A percentile compares a stretch with the other conserved stretches of the same genome.
Evolutionary conservation across 2,329 filamentous ascomycete species (phyloP).

Genomic region (Sclerotinia sclerotiorum): DNA sequence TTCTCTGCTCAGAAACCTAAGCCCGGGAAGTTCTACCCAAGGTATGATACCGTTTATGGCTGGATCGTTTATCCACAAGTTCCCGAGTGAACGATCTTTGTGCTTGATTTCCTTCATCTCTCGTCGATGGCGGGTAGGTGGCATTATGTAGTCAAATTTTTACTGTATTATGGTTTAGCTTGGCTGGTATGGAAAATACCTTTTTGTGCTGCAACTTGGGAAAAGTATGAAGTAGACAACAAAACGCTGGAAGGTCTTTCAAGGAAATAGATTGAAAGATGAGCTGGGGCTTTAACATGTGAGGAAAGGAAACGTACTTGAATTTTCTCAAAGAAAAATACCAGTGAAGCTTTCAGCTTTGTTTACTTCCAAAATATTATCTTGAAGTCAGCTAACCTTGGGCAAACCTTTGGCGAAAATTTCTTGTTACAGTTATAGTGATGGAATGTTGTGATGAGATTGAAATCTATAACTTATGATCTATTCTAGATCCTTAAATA

Average conservation of each 20-base stretch:
- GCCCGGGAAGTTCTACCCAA: no score
- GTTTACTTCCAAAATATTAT: no score
- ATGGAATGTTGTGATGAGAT: background rate
- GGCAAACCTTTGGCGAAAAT: accelerated
- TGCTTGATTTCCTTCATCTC: no score
- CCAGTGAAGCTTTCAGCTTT: background rate
- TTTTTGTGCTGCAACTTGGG: background rate
- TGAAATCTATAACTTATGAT: background rate
- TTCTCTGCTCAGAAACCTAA: no score
- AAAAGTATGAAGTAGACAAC: background rate
- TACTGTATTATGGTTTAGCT: background rate
- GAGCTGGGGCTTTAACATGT: no score
- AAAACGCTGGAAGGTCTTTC: accelerated
- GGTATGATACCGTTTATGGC: no score
- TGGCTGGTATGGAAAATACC: accelerated
- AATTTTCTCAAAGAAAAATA: background rate
- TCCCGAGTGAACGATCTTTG: no score
- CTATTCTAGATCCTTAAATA: background rate
- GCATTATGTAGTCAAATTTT: no score
- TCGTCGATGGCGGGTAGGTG: accelerated
- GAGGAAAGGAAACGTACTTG: background rate
- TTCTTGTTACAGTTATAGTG: no score
- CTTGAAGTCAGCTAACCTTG: accelerated
- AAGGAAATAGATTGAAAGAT: background rate
- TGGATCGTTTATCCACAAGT: no score